These are phyloP conservation scores for Xylaria intraflava DNA, from an alignment of 495 filamentous ascomycete genomes.

Conservation along the genomic window DNA sequence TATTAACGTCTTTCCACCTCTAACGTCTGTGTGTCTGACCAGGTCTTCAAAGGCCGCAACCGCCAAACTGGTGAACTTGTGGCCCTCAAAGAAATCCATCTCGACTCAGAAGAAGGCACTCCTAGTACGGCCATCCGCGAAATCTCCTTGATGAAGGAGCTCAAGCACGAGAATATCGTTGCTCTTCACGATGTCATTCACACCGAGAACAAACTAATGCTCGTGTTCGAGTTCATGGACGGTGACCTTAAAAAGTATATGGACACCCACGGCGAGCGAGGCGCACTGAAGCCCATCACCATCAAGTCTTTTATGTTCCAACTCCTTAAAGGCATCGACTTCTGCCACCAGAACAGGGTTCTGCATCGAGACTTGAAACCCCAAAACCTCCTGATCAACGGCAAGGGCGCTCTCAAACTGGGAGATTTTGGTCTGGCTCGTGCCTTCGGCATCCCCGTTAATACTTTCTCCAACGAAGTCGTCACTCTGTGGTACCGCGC, in stretches of 20 bases:
- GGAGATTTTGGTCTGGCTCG: constrained; percentile 90
- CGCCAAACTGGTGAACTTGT: constrained; percentile 93
- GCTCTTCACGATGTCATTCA: constrained; percentile 98
- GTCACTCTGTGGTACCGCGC: constrained; percentile 96
- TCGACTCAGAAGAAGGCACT: constrained; percentile 97
- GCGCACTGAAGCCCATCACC: constrained; percentile 71
- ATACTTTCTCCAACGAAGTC: constrained; percentile 97
- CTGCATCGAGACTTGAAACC: constrained; percentile 95
- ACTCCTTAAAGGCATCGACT: constrained; percentile 86
- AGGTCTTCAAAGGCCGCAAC: constrained; percentile 99
- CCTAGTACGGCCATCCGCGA: constrained; percentile 98
- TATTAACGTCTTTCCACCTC: not conserved
- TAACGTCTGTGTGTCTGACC: constrained; percentile 11
- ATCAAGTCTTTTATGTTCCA: constrained; percentile 99
- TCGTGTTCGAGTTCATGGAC: constrained; percentile 98
- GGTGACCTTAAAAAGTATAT: constrained; percentile 99
- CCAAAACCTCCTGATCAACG: constrained; percentile 92
- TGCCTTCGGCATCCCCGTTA: constrained; percentile 94
- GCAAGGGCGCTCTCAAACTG: constrained; percentile 84
- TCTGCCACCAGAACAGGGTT: constrained; percentile 93
- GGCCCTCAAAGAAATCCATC: constrained; percentile 97
- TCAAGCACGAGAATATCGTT: constrained; percentile 97
- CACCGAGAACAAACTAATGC: constrained; percentile 98
- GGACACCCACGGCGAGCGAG: constrained; percentile 80
- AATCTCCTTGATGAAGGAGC: constrained; percentile 97